phyloP scores from a whole-genome alignment of 371 early-diverging fungal species.

The Mortierella sp. region DNA sequence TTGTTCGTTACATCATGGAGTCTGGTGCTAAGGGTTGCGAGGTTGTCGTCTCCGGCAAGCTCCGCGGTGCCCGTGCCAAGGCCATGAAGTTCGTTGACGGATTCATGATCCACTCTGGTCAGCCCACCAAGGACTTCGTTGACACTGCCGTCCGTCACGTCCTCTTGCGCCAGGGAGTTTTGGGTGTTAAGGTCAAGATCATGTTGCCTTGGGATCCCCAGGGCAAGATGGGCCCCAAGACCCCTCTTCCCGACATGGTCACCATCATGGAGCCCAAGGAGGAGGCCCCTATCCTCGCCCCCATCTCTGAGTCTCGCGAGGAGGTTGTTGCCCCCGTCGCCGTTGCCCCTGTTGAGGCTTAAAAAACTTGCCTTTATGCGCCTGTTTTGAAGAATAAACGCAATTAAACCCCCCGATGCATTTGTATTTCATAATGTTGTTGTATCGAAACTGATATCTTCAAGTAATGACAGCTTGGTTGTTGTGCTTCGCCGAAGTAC shows the following conservation, averaged over 20 bases:
- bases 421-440: not conserved
- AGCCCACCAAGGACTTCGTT: constrained; percentile 98
- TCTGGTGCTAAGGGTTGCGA: constrained; percentile 99
- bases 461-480: too few relatives aligned
- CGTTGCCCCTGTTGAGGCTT: constrained; percentile 56
- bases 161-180: constrained; percentile 99
- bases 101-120: constrained; percentile 99
- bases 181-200: constrained; percentile 99
- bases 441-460: not conserved
- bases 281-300: constrained; percentile 77
- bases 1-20: constrained; percentile 99
- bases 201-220: constrained; percentile 98
- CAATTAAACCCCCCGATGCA: constrained; percentile 7
- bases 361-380: constrained; percentile 37
- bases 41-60: constrained; percentile 99
- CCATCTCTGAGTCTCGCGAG: constrained; percentile 79
- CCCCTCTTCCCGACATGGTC: constrained; percentile 97
- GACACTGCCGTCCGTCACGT: constrained; percentile 99
- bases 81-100: constrained; percentile 99
- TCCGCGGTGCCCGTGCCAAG: constrained; percentile 99
- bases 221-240: constrained; percentile 97
- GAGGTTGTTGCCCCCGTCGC: constrained; percentile 60
- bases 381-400: constrained; percentile 34
- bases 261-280: constrained; percentile 97
- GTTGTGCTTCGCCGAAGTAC: too few relatives aligned